Evolutionary conservation across 2,329 filamentous ascomycete genomes (phyloP), one percentile per base, ranked within the genome.

Genomic region (Rachicladosporium sp.): DNA sequence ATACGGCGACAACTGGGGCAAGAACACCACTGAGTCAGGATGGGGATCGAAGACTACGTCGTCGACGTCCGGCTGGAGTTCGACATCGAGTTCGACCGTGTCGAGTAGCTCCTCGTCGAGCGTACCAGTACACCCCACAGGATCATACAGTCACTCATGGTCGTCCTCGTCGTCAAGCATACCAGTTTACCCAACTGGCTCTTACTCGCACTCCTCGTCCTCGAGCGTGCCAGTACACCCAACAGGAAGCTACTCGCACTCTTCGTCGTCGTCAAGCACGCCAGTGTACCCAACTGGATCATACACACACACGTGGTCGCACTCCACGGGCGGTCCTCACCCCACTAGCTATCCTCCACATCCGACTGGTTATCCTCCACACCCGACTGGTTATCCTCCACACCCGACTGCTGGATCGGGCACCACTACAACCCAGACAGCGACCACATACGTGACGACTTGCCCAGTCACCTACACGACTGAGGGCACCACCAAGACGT

Each of bases 391-490:
- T 6, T 32, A 41, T 13, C 39, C 39, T 10, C 15, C 31, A n/a
- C 38, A 33, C 11, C 38, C 38, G 4, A 41, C 35, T 27, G 23
- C 4, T 27, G 23, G 23, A 27, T 27, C 23, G 33, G 34, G 36
- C 35, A 31, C 33, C 34, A 37, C 36, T 6, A 37, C 36, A n/a
- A 41, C 34, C 2, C 30, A 41, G 35, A 41, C 39, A 10, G 39
- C 34, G 10, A 41, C 39, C 11, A 41, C 39, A 9, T 41, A 41
- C 39, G 21, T 41, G 11, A 41, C 39, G 2, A 41, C 39, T 9
- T 41, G 39, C 39, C 39, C 39, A 6, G 35, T 41, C 19, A 41
- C 39, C 10, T 34, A 37, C 31, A 41, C 39, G 9, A 37, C 13
- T 15, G 39, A 35, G n/a, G 33, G 30, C 8, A 21, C 36, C 12